These are phyloP conservation scores for Botrytis porri DNA, from an alignment of 2,329 filamentous ascomycete genomes.

Conservation along the genomic window DNA sequence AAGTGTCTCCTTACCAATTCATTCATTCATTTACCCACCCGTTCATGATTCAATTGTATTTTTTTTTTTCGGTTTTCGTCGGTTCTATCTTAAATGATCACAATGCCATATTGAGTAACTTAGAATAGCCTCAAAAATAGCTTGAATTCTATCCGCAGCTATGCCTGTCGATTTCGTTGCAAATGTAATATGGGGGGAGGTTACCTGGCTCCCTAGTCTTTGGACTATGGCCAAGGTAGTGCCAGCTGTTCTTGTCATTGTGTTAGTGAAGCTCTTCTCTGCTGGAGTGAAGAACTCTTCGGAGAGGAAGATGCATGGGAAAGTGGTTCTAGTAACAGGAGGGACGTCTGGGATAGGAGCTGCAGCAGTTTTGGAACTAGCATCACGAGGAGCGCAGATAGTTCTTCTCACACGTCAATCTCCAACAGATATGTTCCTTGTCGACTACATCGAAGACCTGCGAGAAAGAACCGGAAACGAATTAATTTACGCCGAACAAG, in stretches of 20 bases:
- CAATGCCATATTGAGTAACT: conserved; percentile 10
- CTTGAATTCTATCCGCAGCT: background rate
- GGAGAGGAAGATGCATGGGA: conserved; percentile 86
- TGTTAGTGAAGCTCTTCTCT: conserved; percentile 70
- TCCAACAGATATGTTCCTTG: conserved; percentile 80
- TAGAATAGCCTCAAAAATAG: background rate
- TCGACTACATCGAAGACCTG: conserved; percentile 89
- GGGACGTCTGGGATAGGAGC: conserved; percentile 93
- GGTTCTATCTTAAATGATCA: background rate
- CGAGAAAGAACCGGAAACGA: conserved; percentile 74
- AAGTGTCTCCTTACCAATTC: background rate
- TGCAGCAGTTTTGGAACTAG: conserved; percentile 69
- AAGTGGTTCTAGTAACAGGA: conserved; percentile 89
- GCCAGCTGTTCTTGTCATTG: conserved; percentile 50
- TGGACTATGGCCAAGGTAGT: conserved; percentile 53
- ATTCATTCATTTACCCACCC: background rate
- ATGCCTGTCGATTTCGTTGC: conserved; percentile 38
- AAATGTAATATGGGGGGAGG: conserved; percentile 28
- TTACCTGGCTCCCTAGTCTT: conserved; percentile 29
- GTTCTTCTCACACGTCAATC: conserved; percentile 83
- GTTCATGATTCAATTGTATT: background rate
- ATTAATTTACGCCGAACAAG: conserved; percentile 91
- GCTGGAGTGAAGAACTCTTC: conserved; percentile 70
- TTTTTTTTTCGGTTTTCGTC: background rate
- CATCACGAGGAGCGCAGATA: conserved; percentile 80